These are phyloP conservation scores for Kwoniella mangroviensis DNA, from an alignment of 768 basidiomycete species.

Conservation along the genomic window DNA sequence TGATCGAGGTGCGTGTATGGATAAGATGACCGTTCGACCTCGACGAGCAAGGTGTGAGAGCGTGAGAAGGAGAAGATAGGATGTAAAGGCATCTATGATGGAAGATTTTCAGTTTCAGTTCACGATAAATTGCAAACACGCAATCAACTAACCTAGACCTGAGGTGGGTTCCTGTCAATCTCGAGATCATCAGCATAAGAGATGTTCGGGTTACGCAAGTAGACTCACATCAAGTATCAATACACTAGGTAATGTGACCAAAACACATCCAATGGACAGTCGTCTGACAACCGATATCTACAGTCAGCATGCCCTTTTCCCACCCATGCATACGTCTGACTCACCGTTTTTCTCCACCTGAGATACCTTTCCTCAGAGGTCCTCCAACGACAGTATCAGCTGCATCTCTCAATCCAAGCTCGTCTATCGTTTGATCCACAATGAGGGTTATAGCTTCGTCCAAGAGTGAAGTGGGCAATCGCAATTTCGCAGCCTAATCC, in stretches of 20 bases:
- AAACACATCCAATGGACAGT: slow-evolving; percentile 64
- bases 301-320: slow-evolving; percentile 4
- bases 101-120: not conserved
- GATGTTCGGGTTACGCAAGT: not conserved
- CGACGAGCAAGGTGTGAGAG: slow-evolving; percentile 51
- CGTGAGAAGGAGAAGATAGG: slow-evolving; percentile 53
- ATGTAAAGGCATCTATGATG: slow-evolving; percentile 52
- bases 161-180: slow-evolving; percentile 40
- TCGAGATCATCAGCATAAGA: not conserved
- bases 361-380: slow-evolving; percentile 66
- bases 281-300: slow-evolving; percentile 27
- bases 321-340: slow-evolving; percentile 54
- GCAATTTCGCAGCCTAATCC: slow-evolving; percentile 56
- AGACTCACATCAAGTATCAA: slow-evolving; percentile 65
- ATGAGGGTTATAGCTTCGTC: slow-evolving; percentile 52
- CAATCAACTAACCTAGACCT: slow-evolving; percentile 35
- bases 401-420: slow-evolving; percentile 61
- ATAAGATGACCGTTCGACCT: slow-evolving; percentile 64
- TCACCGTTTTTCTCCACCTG: slow-evolving; percentile 71
- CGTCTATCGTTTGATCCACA: slow-evolving; percentile 61
- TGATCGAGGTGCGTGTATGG: slow-evolving; percentile 71
- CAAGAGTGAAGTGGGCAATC: slow-evolving; percentile 61
- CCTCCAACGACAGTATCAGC: slow-evolving; percentile 66
- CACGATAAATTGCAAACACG: slow-evolving; percentile 3
- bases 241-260: slow-evolving; percentile 68